Base-by-base conservation (phyloP, 306 rosid genomes). In the Gynostemma pentaphyllum region DNA sequence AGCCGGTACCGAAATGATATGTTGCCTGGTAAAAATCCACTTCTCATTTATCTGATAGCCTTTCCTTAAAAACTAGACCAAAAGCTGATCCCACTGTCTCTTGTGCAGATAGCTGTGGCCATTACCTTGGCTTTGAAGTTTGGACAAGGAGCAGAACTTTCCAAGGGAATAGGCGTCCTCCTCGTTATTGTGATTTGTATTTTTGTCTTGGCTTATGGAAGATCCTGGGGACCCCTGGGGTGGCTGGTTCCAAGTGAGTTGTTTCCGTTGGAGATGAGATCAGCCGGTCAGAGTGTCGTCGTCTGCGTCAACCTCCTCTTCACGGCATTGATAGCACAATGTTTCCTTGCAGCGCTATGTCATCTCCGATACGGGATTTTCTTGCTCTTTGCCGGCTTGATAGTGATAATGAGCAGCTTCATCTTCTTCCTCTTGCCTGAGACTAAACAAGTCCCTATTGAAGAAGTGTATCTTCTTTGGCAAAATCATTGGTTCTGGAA, bases 181-280 rank as follows among this genome's bases (percentile, higher is more conserved):
- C 99, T 94, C 41, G 99, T 89, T 19, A 9, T 94, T 5, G 65
- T 80, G 72, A 83, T 94, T 2, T 89, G 82, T 74, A 14, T 84
- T 26, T 94, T 89, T n/a, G 99, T 94, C 19, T 75, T 94, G 83
- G 95, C 91, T 37, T 94, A 89, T 67, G 99, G 99, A 70, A 86
- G 99, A 79, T 86, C 99, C 2, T 94, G 95, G 99, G 97, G 97
- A 46, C 99, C 99, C 8, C 50, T 94, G 23, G 97, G 90, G 15
- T 94, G 99, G 99, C 70, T 94, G 64, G 99, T 94, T 66, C 95
- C 99, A 0, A 89, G 97, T 72, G 99, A 94, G 82, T 70, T 94
- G 4, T 94, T 94, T 49, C 97, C 99, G 21, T 70, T 94, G 67
- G 99, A 94, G 78, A 85, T 85, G 32, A 84, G 99, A 69, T 86